Conservation (phyloP, 441 rosid genomes). For the Sinapis alba region DNA sequence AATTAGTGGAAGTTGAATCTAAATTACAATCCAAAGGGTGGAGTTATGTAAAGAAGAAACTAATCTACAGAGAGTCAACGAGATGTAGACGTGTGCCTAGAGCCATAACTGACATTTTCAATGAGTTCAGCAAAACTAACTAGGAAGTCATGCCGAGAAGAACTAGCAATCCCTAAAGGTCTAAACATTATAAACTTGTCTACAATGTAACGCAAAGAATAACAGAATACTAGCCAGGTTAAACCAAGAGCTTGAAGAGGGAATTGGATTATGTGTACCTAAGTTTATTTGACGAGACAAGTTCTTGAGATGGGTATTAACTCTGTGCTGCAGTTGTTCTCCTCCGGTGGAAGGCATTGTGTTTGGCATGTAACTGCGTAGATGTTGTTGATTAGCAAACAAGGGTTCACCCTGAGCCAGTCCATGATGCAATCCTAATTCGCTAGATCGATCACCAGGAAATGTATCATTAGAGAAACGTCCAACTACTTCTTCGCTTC, state of each 20-base stretch:
- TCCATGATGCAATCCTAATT: conserved; percentile 64
- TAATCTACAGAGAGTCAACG: neutral
- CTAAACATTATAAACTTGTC: neutral
- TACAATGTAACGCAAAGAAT: neutral
- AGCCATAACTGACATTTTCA: neutral
- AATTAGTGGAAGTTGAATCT: neutral
- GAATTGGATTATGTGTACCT: conserved; percentile 53
- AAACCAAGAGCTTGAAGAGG: conserved; percentile 13
- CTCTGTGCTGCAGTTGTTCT: conserved; percentile 77
- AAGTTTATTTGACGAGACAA: conserved; percentile 64
- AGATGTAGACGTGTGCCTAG: neutral
- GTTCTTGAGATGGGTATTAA: conserved; percentile 69
- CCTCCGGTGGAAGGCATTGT: conserved; percentile 46
- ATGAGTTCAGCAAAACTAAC: neutral
- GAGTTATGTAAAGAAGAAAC: conserved; percentile 5
- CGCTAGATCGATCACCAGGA: conserved; percentile 39
- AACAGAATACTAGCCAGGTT: neutral
- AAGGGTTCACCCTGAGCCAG: conserved; percentile 43
- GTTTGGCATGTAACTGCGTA: conserved; percentile 49
- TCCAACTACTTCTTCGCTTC: conserved; percentile 46
- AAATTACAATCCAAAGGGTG: neutral
- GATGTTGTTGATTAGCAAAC: conserved; percentile 49
- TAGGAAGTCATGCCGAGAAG: neutral
- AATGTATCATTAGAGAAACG: conserved; percentile 36
- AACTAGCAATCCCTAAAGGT: neutral